These are phyloP conservation scores for Podosphaera xanthii DNA, from an alignment of 2,329 filamentous ascomycete species.

Conservation along the genomic window DNA sequence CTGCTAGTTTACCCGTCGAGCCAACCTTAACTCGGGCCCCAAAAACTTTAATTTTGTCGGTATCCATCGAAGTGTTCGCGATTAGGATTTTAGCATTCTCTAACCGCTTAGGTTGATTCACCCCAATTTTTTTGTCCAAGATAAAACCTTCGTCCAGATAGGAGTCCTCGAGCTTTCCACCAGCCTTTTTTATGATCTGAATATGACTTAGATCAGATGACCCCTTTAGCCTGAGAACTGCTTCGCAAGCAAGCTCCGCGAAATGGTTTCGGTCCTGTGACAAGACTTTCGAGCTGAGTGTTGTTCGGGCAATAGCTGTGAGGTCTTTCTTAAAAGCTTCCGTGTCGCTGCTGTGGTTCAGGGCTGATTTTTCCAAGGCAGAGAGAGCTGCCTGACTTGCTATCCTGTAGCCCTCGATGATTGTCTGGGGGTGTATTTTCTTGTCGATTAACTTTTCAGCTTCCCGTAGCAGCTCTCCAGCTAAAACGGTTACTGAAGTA, in stretches of 20 bases:
- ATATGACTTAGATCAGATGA: slow-evolving; percentile 92
- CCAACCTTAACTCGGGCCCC: slow-evolving; percentile 91
- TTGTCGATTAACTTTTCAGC: slow-evolving; percentile 93
- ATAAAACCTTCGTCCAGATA: slow-evolving; percentile 98
- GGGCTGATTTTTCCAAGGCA: slow-evolving; percentile 62
- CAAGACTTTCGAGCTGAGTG: slow-evolving; percentile 89
- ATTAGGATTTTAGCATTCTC: slow-evolving; percentile 97
- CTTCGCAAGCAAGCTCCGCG: slow-evolving; percentile 69
- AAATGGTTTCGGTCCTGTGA: slow-evolving; percentile 88
- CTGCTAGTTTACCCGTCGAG: slow-evolving; percentile 89
- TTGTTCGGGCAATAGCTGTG: slow-evolving; percentile 76
- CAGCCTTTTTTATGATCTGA: slow-evolving; percentile 98
- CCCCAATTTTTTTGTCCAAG: slow-evolving; percentile 94
- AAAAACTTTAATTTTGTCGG: slow-evolving; percentile 99
- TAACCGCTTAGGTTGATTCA: slow-evolving; percentile 91
- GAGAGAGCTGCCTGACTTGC: slow-evolving; percentile 71
- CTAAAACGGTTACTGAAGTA: slow-evolving; percentile 88
- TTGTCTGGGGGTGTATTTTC: slow-evolving; percentile 98
- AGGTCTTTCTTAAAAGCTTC: slow-evolving; percentile 78
- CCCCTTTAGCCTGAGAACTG: slow-evolving; percentile 70
- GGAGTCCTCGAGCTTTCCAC: slow-evolving; percentile 90
- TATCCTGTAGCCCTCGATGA: slow-evolving; percentile 98
- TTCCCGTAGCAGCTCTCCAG: slow-evolving; percentile 83
- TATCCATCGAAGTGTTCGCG: slow-evolving; percentile 98
- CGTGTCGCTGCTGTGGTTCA: slow-evolving; percentile 69